Percentiles rank a stretch among this genome's conserved stretches.
Conservation (phyloP, 495 filamentous ascomycete species). For the Hyaloscypha variabilis region DNA sequence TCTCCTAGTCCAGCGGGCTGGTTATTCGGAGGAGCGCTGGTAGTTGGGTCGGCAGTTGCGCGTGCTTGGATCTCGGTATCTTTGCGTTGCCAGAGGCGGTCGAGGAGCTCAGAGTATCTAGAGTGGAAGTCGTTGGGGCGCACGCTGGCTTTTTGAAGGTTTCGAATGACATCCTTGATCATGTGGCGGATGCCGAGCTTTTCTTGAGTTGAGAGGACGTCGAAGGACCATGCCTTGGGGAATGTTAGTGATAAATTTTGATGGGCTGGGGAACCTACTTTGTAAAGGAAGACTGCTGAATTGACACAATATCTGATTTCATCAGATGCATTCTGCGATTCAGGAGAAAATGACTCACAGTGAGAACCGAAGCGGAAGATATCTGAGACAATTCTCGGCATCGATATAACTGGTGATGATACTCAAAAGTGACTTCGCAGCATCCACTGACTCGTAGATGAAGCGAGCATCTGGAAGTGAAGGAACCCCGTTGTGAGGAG, state of each 20-base stretch:
- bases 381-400: conserved; percentile 56
- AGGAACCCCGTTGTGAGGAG: conserved; percentile 53
- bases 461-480: conserved; percentile 60
- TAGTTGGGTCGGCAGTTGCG: conserved; percentile 1
- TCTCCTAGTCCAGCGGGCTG: not conserved
- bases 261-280: conserved; percentile 4
- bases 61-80: conserved; percentile 11
- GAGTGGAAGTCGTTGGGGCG: conserved; percentile 24
- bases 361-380: conserved; percentile 59
- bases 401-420: conserved; percentile 55
- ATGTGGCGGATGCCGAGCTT: conserved; percentile 27
- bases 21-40: not conserved
- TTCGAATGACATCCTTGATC: conserved; percentile 24
- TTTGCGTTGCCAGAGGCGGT: conserved; percentile 23
- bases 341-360: conserved; percentile 39
- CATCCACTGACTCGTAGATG: conserved; percentile 61
- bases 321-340: not conserved
- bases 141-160: conserved; percentile 21
- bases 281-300: conserved; percentile 27
- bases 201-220: conserved; percentile 23
- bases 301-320: conserved; percentile 24
- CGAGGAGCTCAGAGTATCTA: conserved; percentile 20
- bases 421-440: conserved; percentile 56
- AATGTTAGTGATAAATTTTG: not conserved
- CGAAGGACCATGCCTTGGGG: conserved; percentile 18